phyloP scores from a whole-genome alignment of 768 basidiomycete genomes.

The Zangia roseola region DNA sequence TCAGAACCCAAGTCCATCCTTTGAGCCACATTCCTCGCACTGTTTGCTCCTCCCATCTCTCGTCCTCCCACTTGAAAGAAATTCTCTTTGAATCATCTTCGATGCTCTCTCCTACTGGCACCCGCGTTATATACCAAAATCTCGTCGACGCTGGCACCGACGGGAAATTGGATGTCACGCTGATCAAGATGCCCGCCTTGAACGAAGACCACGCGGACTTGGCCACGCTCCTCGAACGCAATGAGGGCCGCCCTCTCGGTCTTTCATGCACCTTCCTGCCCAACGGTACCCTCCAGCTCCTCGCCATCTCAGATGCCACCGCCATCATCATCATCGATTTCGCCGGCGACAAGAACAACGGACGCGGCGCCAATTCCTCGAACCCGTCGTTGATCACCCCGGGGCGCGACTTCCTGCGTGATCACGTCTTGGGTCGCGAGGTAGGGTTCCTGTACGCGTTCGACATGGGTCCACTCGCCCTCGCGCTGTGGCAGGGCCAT shows the following conservation, averaged over 20 bases:
- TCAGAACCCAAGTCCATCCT: neutral
- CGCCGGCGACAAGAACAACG: constrained; percentile 31
- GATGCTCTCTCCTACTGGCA: constrained; percentile 10
- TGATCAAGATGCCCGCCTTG: constrained; percentile 19
- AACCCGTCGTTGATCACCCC: constrained; percentile 11
- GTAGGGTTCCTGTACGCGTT: constrained; percentile 31
- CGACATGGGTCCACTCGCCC: constrained; percentile 30
- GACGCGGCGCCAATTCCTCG: constrained; percentile 25
- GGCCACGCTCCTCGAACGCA: constrained; percentile 26
- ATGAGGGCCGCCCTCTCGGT: constrained; percentile 33
- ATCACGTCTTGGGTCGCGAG: constrained; percentile 29
- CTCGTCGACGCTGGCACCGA: constrained; percentile 26
- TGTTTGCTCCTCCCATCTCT: neutral
- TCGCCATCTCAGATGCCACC: constrained; percentile 29
- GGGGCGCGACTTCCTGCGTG: constrained; percentile 28
- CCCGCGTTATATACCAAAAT: constrained; percentile 26
- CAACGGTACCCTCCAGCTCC: constrained; percentile 22
- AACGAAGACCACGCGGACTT: constrained; percentile 23
- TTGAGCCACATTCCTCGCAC: constrained; percentile 5
- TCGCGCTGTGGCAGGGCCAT: constrained; percentile 29
- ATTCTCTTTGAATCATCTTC: neutral
- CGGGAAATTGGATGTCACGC: constrained; percentile 16
- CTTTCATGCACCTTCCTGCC: constrained; percentile 25
- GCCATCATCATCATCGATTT: constrained; percentile 30
- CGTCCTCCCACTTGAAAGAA: constrained; percentile 1